Conservation (phyloP, 139 green algal species). For the Chlamydomonas sphaeroides region DNA sequence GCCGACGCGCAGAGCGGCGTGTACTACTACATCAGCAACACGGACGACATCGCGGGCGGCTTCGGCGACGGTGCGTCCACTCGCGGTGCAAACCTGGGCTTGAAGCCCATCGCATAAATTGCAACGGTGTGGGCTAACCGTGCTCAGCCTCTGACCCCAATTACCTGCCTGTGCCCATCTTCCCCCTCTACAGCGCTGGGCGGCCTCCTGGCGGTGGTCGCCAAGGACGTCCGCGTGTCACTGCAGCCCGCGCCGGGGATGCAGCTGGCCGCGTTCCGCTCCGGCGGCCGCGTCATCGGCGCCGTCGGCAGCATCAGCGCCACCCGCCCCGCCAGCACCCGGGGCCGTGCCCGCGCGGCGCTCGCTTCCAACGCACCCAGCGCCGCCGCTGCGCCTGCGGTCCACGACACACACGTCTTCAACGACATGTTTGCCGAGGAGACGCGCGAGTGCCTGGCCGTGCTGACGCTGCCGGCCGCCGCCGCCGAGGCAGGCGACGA, state of each 20-base stretch:
- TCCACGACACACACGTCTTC: not conserved
- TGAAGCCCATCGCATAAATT: too few species aligned
- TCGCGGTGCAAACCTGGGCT: too few species aligned
- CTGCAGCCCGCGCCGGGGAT: slow-evolving; percentile 9
- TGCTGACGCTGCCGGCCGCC: slow-evolving; percentile 41
- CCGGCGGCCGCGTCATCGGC: not conserved
- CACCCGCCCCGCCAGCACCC: too few species aligned
- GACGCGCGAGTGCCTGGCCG: slow-evolving; percentile 51
- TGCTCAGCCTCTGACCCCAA: too few species aligned
- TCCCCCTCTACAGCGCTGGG: slow-evolving; percentile 44
- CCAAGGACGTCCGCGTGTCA: slow-evolving; percentile 44
- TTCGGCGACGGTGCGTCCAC: slow-evolving; percentile 40
- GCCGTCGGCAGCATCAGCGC: too few species aligned
- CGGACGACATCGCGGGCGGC: slow-evolving; percentile 6
- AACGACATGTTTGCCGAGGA: slow-evolving; percentile 62
- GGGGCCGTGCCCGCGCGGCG: not conserved
- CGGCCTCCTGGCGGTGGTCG: slow-evolving; percentile 59
- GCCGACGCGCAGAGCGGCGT: slow-evolving; percentile 51
- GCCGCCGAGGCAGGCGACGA: not conserved
- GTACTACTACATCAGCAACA: slow-evolving; percentile 60
- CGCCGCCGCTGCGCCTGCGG: not conserved
- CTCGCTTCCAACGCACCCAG: not conserved
- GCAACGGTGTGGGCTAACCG: too few species aligned
- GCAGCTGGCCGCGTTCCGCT: slow-evolving; percentile 14
- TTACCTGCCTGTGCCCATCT: too few species aligned